Conservation (phyloP, 768 basidiomycete genomes). For the button mushroom (Agaricus bisporus) region DNA sequence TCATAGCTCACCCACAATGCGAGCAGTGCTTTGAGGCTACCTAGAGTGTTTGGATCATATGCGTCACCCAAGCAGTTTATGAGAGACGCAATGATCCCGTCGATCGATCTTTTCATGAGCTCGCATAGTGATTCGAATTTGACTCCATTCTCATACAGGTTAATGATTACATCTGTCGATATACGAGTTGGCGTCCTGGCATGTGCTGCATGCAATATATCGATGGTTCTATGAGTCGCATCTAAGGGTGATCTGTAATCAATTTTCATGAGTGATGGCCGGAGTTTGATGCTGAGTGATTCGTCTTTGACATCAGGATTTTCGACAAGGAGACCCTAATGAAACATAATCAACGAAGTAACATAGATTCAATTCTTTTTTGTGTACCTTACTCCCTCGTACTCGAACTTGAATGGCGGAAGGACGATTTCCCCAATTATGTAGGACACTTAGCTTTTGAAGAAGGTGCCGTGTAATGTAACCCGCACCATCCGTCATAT, state of each 20-base stretch:
- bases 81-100: conserved; percentile 29
- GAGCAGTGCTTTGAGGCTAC: conserved; percentile 23
- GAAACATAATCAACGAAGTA: not conserved
- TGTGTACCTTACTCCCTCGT: conserved; percentile 37
- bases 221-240: conserved; percentile 40
- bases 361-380: not conserved
- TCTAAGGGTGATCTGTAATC: conserved; percentile 30
- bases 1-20: conserved; percentile 35
- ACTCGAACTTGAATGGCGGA: conserved; percentile 48
- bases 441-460: conserved; percentile 24
- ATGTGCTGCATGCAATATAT: conserved; percentile 47
- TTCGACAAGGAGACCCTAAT: conserved; percentile 34
- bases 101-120: conserved; percentile 29
- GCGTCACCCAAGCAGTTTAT: conserved; percentile 31
- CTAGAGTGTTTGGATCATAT: too few relatives aligned
- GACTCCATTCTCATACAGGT: conserved; percentile 61
- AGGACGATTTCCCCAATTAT: conserved; percentile 32
- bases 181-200: conserved; percentile 39
- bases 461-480: conserved; percentile 34
- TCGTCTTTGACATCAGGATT: conserved; percentile 24
- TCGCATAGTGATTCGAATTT: conserved; percentile 31
- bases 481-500: conserved; percentile 57
- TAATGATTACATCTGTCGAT: conserved; percentile 54
- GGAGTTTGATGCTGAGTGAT: conserved; percentile 21
- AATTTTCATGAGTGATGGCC: conserved; percentile 43